Evolutionary conservation across 768 basidiomycete genomes (phyloP).

Genomic region (Boletus fagicola): DNA sequence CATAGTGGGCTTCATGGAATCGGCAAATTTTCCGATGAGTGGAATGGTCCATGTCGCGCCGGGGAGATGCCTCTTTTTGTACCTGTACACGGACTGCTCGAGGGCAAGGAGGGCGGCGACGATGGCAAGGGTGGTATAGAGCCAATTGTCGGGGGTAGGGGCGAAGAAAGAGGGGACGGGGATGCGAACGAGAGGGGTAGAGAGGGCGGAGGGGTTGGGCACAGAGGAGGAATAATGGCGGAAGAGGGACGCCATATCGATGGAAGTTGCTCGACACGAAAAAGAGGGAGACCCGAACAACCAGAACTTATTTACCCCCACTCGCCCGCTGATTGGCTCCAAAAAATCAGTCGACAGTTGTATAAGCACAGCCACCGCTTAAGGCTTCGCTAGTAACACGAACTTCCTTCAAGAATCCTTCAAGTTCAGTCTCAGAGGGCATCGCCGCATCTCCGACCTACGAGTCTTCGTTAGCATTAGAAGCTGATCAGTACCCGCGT

Average conservation of each 20-base stretch:
- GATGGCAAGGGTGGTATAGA: conserved; percentile 68
- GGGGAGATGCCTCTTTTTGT: conserved; percentile 85
- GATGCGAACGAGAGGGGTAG: conserved; percentile 40
- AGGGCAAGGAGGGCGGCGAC: conserved; percentile 73
- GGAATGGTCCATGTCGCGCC: conserved; percentile 93
- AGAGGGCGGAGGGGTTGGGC: conserved; percentile 44
- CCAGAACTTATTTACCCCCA: conserved; percentile 2
- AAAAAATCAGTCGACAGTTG: conserved; percentile 26
- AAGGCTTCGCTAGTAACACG: too few relatives aligned
- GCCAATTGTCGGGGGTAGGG: conserved; percentile 41
- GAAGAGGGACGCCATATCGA: conserved; percentile 34
- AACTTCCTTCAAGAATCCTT: too few relatives aligned
- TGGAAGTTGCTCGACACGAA: background rate
- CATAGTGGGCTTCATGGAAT: conserved; percentile 88
- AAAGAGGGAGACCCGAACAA: background rate
- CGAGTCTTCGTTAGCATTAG: background rate
- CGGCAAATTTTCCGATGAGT: conserved; percentile 94
- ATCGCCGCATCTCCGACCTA: background rate
- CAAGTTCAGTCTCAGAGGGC: background rate
- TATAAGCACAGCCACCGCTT: conserved; percentile 18
- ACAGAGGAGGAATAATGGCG: conserved; percentile 35
- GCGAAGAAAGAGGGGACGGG: conserved; percentile 48
- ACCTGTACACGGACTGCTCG: conserved; percentile 86
- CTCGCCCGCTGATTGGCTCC: conserved; percentile 21
- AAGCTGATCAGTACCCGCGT: background rate